phyloP scores from a whole-genome alignment of 495 filamentous ascomycete genomes.

The Parachaetomium inaequale region DNA sequence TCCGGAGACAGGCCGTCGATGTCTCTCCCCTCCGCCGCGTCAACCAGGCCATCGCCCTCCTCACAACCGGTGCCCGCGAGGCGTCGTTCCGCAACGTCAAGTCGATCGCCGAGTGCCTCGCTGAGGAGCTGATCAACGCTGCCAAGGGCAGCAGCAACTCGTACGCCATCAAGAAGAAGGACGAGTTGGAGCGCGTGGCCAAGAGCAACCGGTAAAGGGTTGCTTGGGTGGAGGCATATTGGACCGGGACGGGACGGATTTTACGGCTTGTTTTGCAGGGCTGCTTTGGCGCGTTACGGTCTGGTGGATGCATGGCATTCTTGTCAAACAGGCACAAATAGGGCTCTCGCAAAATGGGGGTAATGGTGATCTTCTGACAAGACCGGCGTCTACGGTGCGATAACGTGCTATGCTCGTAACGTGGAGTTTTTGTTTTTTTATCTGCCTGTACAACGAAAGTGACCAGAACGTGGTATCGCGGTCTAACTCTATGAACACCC shows the following conservation, averaged over 20 bases:
- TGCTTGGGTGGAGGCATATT: conserved; percentile 37
- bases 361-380: conserved; percentile 28
- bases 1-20: conserved; percentile 99
- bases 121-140: conserved; percentile 99
- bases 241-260: conserved; percentile 39
- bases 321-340: conserved; percentile 47
- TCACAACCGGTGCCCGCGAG: conserved; percentile 96
- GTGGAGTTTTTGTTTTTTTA: conserved; percentile 15
- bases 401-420: conserved; percentile 14
- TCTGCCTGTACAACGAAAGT: not conserved
- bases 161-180: conserved; percentile 99
- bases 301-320: conserved; percentile 47
- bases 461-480: conserved; percentile 10
- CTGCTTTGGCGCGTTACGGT: conserved; percentile 51
- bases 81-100: conserved; percentile 99
- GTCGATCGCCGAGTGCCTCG: conserved; percentile 95
- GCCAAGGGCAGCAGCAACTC: conserved; percentile 99
- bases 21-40: conserved; percentile 98
- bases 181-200: conserved; percentile 99
- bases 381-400: conserved; percentile 5
- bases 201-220: conserved; percentile 94
- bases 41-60: conserved; percentile 97
- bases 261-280: conserved; percentile 47
- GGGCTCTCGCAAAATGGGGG: conserved; percentile 35
- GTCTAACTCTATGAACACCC: not conserved